Evolutionary conservation across 495 filamentous ascomycete species (phyloP), one percentile per base, ranked within the genome.

Genomic region (Friedmanniomyces simplex): DNA sequence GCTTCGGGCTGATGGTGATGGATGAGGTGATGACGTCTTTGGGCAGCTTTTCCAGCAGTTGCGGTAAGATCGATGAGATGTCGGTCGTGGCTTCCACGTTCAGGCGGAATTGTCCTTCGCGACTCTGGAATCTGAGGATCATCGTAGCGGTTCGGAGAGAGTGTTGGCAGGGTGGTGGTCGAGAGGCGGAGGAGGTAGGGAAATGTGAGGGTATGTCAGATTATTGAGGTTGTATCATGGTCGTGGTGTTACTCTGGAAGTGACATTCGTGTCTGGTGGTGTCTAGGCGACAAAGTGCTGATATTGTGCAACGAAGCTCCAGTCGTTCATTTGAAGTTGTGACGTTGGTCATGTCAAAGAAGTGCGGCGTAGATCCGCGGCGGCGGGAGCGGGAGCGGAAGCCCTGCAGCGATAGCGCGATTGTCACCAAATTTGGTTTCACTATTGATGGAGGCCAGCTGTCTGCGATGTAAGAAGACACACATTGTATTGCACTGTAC

Each of bases 1-100:
- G 88, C 51, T 80, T 79, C 69, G 93, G 93, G 18, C 89, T 93
- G 61, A 97, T 77, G 58, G 77, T 77, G 52, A 97, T 82, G 47
- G 83, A 86, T 48, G 79, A 77, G 8, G 88, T 78, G 61, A 94
- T 84, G 62, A 86, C 78, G 52, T 84, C 83, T 64, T 77, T 72
- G 20, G 85, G 85, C 3, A 88, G 75, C 54, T 82, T 75, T 59
- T 85, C 81, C 4, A 79, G 63, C 42, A 88, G 71, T 74, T 64
- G 84, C 69, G 53, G 75, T 59, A 60, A 70, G 71, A 72, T 83
- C 74, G 49, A 76, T 71, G 55, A 77, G 57, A 76, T 74, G 36
- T 69, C 61, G 39, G 67, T 77, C 37, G 70, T 71, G 55, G 77
- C 79, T 51, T 88, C 78, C 32, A 88, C 74, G 28, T 72, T 77